A percentile compares a stretch with the other conserved stretches of the same genome.
phyloP scores from a whole-genome alignment of 345 rosid genomes.

The Excoecaria cochinchinensis region DNA sequence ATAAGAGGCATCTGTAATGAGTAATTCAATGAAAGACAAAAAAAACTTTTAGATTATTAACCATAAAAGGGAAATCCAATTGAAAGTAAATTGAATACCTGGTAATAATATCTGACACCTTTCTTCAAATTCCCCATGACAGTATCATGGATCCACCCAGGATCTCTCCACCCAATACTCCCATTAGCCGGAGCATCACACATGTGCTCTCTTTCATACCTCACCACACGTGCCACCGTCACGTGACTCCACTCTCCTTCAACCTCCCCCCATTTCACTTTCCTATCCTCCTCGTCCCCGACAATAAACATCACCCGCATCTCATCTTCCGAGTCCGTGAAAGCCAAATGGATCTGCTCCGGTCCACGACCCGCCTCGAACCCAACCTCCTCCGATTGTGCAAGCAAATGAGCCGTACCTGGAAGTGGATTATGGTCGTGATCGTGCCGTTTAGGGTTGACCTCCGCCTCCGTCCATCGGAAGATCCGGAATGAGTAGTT shows the following conservation, averaged over 20 bases:
- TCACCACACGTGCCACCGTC: conserved; percentile 50
- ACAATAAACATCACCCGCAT: conserved; percentile 85
- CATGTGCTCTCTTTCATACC: conserved; percentile 77
- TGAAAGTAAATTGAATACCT: conserved; percentile 38
- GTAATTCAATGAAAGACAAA: neutral
- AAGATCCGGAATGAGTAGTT: conserved; percentile 89
- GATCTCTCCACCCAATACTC: conserved; percentile 88
- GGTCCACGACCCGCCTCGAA: conserved; percentile 47
- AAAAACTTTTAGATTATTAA: neutral
- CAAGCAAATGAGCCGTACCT: conserved; percentile 53
- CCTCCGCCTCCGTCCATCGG: conserved; percentile 68
- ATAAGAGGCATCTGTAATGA: neutral
- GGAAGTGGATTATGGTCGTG: conserved; percentile 89
- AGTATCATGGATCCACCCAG: conserved; percentile 77
- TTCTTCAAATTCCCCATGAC: conserved; percentile 59
- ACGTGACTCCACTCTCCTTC: conserved; percentile 39
- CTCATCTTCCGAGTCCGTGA: conserved; percentile 56
- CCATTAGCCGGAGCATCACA: conserved; percentile 81
- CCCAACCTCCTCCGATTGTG: conserved; percentile 45
- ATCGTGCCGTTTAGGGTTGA: conserved; percentile 55
- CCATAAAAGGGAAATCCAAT: neutral
- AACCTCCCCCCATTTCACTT: conserved; percentile 59
- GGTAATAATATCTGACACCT: conserved; percentile 65
- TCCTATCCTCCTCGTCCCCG: conserved; percentile 59
- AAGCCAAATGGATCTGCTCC: conserved; percentile 80